Conservation (phyloP, 1,139 yeast species). For the Pichia norvegensis region DNA sequence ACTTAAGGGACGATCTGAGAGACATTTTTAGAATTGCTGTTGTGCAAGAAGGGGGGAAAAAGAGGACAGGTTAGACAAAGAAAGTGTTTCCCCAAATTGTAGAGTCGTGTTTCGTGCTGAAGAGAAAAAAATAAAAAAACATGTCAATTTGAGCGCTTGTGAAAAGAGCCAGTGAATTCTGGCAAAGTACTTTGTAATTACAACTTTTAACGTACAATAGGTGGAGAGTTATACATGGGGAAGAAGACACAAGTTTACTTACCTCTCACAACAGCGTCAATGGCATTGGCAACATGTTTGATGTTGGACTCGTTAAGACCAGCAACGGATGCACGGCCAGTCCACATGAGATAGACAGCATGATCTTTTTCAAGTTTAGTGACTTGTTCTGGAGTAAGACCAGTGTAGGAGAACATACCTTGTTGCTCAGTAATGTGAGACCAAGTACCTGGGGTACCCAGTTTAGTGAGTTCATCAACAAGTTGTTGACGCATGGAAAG, state of each 20-base stretch:
- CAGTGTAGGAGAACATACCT: conserved; percentile 97
- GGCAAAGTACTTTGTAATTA: too few species aligned
- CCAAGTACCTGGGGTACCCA: conserved; percentile 87
- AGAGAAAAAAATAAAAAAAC: too few species aligned
- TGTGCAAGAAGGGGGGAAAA: not conserved
- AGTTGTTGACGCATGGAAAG: conserved; percentile 65
- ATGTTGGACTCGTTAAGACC: conserved; percentile 83
- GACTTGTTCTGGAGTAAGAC: conserved; percentile 73
- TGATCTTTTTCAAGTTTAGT: conserved; percentile 67
- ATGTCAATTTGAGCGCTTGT: too few species aligned
- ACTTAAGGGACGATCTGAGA: not conserved
- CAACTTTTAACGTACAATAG: too few species aligned
- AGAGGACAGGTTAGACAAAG: not conserved
- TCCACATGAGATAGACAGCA: conserved; percentile 68
- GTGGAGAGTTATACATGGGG: too few species aligned
- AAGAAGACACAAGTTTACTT: not conserved
- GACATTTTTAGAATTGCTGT: not conserved
- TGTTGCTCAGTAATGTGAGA: conserved; percentile 85
- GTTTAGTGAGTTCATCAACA: conserved; percentile 50
- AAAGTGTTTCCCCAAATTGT: not conserved
- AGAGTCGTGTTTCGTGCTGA: too few species aligned
- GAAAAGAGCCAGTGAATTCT: too few species aligned
- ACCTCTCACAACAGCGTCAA: conserved; percentile 62
- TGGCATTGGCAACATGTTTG: conserved; percentile 69
- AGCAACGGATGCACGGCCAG: conserved; percentile 92